Percentiles rank a stretch among this genome's conserved stretches.
phyloP scores from a whole-genome alignment of 345 rosid genomes.

The Microthlaspi erraticum region DNA sequence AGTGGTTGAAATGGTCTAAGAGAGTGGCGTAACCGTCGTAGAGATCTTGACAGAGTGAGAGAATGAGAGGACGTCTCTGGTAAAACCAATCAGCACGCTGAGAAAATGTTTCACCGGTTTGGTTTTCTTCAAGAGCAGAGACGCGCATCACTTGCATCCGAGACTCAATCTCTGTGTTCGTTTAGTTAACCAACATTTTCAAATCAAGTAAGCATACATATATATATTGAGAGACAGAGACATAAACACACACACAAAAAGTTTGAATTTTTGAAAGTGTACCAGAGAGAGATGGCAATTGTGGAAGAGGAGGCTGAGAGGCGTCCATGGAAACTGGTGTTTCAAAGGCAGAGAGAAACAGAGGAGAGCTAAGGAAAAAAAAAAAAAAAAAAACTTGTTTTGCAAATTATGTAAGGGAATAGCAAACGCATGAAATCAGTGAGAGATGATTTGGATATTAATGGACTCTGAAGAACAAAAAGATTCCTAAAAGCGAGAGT shows the following conservation, averaged over 20 bases:
- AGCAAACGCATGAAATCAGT: conserved; percentile 10
- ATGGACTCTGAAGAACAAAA: neutral
- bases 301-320: conserved; percentile 28
- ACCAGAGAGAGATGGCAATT: conserved; percentile 35
- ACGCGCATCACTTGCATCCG: conserved; percentile 36
- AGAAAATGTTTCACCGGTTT: conserved; percentile 53
- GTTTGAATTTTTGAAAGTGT: neutral
- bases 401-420: neutral
- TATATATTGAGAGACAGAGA: neutral
- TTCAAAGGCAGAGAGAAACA: neutral
- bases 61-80: conserved; percentile 60
- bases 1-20: conserved; percentile 38
- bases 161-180: conserved; percentile 31
- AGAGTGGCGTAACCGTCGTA: conserved; percentile 56
- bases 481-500: neutral
- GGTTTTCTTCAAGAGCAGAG: conserved; percentile 27
- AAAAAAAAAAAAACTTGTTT: conserved; percentile 1
- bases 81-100: conserved; percentile 65
- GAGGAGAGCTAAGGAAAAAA: neutral
- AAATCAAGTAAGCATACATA: conserved; percentile 6
- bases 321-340: conserved; percentile 17
- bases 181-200: neutral
- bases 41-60: conserved; percentile 63
- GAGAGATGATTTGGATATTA: conserved; percentile 3
- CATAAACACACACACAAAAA: neutral